Evolutionary conservation across 345 rosid species (phyloP).

Genomic region (Brassica carinata): DNA sequence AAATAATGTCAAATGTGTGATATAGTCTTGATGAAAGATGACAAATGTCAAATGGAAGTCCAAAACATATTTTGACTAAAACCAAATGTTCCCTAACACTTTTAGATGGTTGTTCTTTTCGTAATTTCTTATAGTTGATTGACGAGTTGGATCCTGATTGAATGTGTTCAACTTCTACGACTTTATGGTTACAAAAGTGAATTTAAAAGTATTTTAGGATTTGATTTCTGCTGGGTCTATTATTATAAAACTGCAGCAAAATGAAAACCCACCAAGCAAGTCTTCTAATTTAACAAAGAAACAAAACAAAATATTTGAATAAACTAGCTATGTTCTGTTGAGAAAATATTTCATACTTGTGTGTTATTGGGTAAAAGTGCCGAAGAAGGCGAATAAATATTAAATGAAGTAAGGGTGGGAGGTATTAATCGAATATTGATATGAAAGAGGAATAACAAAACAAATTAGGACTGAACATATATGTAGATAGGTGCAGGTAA

Average conservation of each 20-base stretch:
- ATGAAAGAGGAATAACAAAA: conserved; percentile 36
- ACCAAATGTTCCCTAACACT: not conserved
- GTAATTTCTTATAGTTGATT: not conserved
- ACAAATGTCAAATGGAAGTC: not conserved
- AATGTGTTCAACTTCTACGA: not conserved
- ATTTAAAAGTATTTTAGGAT: conserved; percentile 2
- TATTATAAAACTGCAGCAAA: conserved; percentile 19
- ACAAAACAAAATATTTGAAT: not conserved
- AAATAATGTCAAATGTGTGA: not conserved
- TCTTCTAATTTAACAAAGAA: not conserved
- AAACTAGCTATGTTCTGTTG: not conserved
- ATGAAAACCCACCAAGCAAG: conserved; percentile 12
- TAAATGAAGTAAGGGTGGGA: not conserved
- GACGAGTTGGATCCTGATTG: not conserved
- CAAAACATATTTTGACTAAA: not conserved
- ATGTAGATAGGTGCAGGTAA: conserved; percentile 43
- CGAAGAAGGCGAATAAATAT: not conserved
- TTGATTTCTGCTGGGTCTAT: conserved; percentile 11
- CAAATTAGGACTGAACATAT: conserved; percentile 37
- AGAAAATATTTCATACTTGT: not conserved
- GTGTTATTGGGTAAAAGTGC: not conserved
- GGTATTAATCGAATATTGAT: conserved; percentile 14
- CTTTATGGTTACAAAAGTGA: conserved; percentile 11
- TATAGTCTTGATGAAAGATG: not conserved
- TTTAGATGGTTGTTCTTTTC: not conserved